Percentiles rank a stretch among this genome's conserved stretches.
phyloP scores from a whole-genome alignment of 1,284 basidiomycete species.

The Moesziomyces antarcticus region DNA sequence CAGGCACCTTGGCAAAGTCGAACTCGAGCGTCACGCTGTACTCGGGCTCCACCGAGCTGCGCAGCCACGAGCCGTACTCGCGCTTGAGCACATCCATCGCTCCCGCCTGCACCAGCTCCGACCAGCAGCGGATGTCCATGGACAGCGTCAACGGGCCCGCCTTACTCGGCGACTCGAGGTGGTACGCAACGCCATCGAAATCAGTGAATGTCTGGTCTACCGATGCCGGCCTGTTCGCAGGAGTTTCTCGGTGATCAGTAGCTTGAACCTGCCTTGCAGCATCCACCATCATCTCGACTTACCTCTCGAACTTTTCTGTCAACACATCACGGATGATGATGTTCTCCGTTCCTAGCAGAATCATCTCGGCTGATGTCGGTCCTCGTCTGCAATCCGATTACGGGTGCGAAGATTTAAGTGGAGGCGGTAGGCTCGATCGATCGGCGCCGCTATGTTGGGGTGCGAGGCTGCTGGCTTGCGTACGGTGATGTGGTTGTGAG shows the following conservation, averaged over 20 bases:
- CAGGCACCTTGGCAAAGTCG: slow-evolving; percentile 85
- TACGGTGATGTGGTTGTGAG: no score
- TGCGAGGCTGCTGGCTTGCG: not conserved
- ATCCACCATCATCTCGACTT: slow-evolving; percentile 61
- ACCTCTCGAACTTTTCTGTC: slow-evolving; percentile 89
- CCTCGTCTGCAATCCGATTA: not conserved
- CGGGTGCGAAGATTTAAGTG: not conserved
- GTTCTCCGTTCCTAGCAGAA: slow-evolving; percentile 67
- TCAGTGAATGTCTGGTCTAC: slow-evolving; percentile 97
- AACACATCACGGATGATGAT: slow-evolving; percentile 92
- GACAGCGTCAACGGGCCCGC: slow-evolving; percentile 81
- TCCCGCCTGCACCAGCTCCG: slow-evolving; percentile 88
- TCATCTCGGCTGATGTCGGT: slow-evolving; percentile 49
- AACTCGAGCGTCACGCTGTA: slow-evolving; percentile 89
- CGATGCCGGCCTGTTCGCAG: slow-evolving; percentile 77
- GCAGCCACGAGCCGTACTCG: slow-evolving; percentile 83
- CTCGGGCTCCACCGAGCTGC: slow-evolving; percentile 76
- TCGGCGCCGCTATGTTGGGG: no score
- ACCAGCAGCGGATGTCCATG: slow-evolving; percentile 95
- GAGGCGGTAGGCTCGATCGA: no score
- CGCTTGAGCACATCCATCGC: slow-evolving; percentile 82
- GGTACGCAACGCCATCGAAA: slow-evolving; percentile 96
- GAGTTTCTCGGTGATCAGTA: not conserved
- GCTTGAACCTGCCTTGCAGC: not conserved
- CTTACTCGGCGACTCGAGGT: slow-evolving; percentile 79